Evolutionary conservation across 192 early-diverging fungal genomes (phyloP), one percentile per base, ranked within the genome.

Genomic region (Backusella tuberculispora): DNA sequence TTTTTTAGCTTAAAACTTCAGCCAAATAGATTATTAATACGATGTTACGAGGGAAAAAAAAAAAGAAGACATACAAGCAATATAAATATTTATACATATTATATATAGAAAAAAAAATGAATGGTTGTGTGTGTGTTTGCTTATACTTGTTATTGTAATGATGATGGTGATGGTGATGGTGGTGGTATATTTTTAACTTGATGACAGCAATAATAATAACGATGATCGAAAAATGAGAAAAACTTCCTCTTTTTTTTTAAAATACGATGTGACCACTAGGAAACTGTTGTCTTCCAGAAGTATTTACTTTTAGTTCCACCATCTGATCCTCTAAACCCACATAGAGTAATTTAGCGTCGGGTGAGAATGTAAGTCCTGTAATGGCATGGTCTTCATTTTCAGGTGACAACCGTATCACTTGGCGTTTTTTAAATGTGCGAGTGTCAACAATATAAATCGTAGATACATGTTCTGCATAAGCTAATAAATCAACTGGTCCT

Each of bases 371-470:
- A 12, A 98, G 85, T 2, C 96, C 96, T 17, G 93, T 91, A 26
- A 98, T 95, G 72, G 97, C 92, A 41, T 88, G 87, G 74, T 98
- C 92, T 29, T 71, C 70, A 15, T 78, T 76, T 6, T 85, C 74
- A 7, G 92, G 87, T 14, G 88, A 89, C 0, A 95, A 92, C 12
- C 94, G 89, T 15, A 99, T 81, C 0, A 91, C 83, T 83, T 99
- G 96, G 4, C 87, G 84, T 26, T 91, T 88, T 65, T 90, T 89
- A 76, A 96, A 97, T 17, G 88, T 94, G 38, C 97, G 85, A 0
- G 96, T 93, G 76, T 99, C 97, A 14, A 97, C 94, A 48, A 97
- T 81, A 70, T 93, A 93, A 41, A 99, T 85, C 79, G 94, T 96
- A 0, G 92, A 94, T 34, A 92, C 86, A 74, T 94, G 93, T 87